Evolutionary conservation across 202 grass and related monocot species (phyloP).

Genomic region (Schoenoplectus triqueter): DNA sequence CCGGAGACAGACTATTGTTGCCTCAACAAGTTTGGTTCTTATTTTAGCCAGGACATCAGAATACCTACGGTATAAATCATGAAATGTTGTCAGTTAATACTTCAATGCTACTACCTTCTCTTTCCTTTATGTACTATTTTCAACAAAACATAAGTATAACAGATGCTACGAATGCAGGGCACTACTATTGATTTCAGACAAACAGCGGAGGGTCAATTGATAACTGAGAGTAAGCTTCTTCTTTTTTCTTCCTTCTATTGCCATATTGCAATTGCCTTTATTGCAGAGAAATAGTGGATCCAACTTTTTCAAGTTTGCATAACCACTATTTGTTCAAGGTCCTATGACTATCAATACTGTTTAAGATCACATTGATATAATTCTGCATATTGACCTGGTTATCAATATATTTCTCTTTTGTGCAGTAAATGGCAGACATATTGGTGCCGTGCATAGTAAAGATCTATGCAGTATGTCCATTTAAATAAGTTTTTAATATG

Average conservation of each 20-base stretch:
- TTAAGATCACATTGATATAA: background rate
- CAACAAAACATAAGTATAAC: conserved; percentile 33
- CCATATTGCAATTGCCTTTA: background rate
- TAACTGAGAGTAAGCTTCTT: conserved; percentile 79
- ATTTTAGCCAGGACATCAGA: conserved; percentile 88
- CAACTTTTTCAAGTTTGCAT: background rate
- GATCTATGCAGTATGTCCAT: conserved; percentile 93
- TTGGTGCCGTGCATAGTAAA: conserved; percentile 90
- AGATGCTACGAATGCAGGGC: conserved; percentile 62
- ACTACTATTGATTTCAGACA: conserved; percentile 92
- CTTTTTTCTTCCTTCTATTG: background rate
- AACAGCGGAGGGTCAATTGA: conserved; percentile 86
- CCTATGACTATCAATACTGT: no score
- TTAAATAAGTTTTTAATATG: background rate
- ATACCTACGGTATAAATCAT: conserved; percentile 65
- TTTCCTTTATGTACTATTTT: conserved; percentile 2
- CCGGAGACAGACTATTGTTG: conserved; percentile 81
- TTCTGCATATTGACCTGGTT: conserved; percentile 40
- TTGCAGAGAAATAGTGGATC: background rate
- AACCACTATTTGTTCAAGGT: background rate
- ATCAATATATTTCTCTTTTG: background rate
- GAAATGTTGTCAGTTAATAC: background rate
- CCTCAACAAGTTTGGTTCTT: conserved; percentile 84
- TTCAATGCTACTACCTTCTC: conserved; percentile 10
- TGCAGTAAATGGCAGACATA: conserved; percentile 86